Percentiles rank a stretch among this genome's conserved stretches.
Evolutionary conservation across 768 basidiomycete genomes (phyloP).

Genomic region (Boletus bicolor): DNA sequence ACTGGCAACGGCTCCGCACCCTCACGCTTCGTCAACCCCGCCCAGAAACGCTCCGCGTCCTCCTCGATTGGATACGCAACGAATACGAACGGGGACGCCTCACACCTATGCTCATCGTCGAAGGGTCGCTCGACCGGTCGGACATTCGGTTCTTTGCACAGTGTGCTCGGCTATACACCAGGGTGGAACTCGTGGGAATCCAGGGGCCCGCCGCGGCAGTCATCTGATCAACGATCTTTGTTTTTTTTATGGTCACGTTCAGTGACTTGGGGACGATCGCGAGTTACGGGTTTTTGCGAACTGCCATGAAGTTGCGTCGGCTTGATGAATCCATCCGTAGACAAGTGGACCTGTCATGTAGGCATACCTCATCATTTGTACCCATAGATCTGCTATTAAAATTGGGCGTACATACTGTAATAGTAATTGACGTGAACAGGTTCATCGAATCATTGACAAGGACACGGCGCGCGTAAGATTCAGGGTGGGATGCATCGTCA

Average conservation of each 20-base stretch:
- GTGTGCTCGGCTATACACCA: constrained; percentile 7
- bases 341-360: background rate
- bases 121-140: constrained; percentile 12
- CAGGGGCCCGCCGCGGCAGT: background rate
- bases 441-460: too few relatives aligned
- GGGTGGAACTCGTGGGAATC: constrained; percentile 14
- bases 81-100: constrained; percentile 8
- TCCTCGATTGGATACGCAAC: constrained; percentile 23
- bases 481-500: too few relatives aligned
- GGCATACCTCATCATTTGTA: background rate
- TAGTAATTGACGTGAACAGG: background rate
- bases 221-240: constrained; percentile 1
- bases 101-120: constrained; percentile 18
- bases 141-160: constrained; percentile 20
- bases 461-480: too few relatives aligned
- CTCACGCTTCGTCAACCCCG: constrained; percentile 25
- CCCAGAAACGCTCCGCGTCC: constrained; percentile 15
- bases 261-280: too few relatives aligned
- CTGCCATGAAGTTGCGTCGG: background rate
- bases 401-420: constrained; percentile 5
- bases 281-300: background rate
- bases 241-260: background rate
- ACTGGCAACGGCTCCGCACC: constrained; percentile 20
- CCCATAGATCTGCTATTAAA: background rate
- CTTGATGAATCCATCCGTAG: background rate